Percentiles rank a stretch among this genome's conserved stretches.
phyloP scores from a whole-genome alignment of 2,329 filamentous ascomycete genomes.

The Arthrinium phaeospermum region DNA sequence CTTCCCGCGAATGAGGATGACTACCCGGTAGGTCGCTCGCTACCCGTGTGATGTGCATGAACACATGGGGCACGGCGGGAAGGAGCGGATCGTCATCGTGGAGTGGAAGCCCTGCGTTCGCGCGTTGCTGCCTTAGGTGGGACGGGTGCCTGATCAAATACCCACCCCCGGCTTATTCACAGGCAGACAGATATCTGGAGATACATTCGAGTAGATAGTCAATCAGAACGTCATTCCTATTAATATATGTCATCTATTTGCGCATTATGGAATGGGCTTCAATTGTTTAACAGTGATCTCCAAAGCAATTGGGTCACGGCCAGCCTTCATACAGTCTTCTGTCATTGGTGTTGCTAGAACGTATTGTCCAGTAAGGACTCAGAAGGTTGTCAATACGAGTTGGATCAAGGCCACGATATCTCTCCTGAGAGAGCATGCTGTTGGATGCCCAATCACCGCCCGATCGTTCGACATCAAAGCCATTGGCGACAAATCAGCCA shows the following conservation, averaged over 20 bases:
- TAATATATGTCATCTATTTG: background rate
- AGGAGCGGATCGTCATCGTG: background rate
- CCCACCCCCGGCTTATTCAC: background rate
- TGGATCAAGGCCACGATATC: too few species aligned
- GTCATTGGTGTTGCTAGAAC: background rate
- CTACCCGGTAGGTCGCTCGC: background rate
- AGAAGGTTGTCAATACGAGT: background rate
- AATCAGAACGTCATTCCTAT: background rate
- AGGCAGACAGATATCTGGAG: background rate
- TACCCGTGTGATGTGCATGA: background rate
- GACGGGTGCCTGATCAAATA: background rate
- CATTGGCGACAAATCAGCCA: background rate
- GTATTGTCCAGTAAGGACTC: background rate
- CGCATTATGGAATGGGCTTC: background rate
- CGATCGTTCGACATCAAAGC: background rate
- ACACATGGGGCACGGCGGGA: background rate
- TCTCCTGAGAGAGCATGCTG: background rate
- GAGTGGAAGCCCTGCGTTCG: background rate
- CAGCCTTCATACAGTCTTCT: too few species aligned
- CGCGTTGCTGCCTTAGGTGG: constrained; percentile 11
- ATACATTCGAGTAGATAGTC: too few species aligned
- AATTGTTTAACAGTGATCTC: background rate
- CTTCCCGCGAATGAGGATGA: background rate
- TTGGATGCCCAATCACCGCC: background rate
- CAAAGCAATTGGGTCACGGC: too few species aligned